Evolutionary conservation across 345 rosid species (phyloP).

Genomic region (Acer negundo): DNA sequence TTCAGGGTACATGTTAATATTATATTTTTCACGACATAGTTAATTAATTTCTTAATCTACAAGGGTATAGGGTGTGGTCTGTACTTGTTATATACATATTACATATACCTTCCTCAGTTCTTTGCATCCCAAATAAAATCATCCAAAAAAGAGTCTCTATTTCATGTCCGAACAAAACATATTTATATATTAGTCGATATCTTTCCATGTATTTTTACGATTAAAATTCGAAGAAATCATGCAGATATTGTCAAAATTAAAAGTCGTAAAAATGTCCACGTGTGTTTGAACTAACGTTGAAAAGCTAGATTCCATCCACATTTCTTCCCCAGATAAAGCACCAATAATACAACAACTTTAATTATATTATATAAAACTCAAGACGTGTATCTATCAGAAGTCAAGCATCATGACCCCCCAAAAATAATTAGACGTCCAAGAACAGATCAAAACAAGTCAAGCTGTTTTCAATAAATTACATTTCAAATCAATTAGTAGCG

Average conservation of each 20-base stretch:
- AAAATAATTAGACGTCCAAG: too few relatives aligned
- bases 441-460: too few relatives aligned
- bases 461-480: too few relatives aligned
- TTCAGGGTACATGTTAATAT: too few relatives aligned
- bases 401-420: too few relatives aligned
- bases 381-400: neutral
- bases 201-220: neutral
- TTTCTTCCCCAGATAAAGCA: neutral
- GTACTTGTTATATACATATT: too few relatives aligned
- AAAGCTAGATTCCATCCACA: neutral
- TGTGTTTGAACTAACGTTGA: neutral
- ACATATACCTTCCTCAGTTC: constrained; percentile 13
- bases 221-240: neutral
- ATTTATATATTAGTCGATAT: neutral
- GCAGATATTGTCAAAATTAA: neutral
- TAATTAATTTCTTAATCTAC: too few relatives aligned
- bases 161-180: neutral
- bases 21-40: too few relatives aligned
- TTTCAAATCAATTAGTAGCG: too few relatives aligned
- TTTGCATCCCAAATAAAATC: neutral
- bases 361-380: neutral
- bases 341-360: neutral
- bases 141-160: neutral
- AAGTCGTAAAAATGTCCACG: neutral
- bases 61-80: too few relatives aligned